Evolutionary conservation across 75 land plant genomes (phyloP).

Genomic region (Picea glauca): DNA sequence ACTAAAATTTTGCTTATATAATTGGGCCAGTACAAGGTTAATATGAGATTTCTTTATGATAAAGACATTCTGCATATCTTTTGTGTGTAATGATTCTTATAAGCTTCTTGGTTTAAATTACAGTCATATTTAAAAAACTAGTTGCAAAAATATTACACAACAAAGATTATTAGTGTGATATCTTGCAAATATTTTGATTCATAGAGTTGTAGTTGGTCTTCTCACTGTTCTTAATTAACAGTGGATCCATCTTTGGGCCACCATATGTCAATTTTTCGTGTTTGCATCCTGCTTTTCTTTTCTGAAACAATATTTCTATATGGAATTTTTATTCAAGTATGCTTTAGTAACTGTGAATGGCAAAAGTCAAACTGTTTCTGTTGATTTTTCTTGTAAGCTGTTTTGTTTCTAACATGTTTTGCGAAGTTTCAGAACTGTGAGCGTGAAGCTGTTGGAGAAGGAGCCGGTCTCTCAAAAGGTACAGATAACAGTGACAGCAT

Average conservation of each 20-base stretch:
- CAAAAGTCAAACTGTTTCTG: neutral
- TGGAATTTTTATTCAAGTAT: neutral
- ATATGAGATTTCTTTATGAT: too few relatives aligned
- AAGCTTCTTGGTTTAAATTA: too few relatives aligned
- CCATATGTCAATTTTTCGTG: neutral
- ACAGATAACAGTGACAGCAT: constrained; percentile 52
- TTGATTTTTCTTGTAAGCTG: neutral
- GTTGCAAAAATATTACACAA: neutral
- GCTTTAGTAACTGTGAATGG: neutral
- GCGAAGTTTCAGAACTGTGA: constrained; percentile 54
- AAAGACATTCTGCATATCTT: too few relatives aligned
- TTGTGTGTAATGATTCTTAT: too few relatives aligned
- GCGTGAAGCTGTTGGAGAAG: constrained; percentile 50
- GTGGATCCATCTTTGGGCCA: neutral
- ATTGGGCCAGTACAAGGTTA: too few relatives aligned
- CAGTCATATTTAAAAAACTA: too few relatives aligned
- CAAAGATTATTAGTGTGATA: neutral
- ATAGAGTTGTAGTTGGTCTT: neutral
- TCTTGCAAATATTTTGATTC: neutral
- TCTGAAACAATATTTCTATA: neutral
- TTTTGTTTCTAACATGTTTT: neutral
- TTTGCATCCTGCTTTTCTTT: neutral
- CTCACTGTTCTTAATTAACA: neutral
- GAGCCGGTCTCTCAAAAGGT: constrained; percentile 28
- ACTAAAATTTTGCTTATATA: too few relatives aligned